Base-by-base conservation (phyloP, 345 rosid genomes). In the Firmiana major region DNA sequence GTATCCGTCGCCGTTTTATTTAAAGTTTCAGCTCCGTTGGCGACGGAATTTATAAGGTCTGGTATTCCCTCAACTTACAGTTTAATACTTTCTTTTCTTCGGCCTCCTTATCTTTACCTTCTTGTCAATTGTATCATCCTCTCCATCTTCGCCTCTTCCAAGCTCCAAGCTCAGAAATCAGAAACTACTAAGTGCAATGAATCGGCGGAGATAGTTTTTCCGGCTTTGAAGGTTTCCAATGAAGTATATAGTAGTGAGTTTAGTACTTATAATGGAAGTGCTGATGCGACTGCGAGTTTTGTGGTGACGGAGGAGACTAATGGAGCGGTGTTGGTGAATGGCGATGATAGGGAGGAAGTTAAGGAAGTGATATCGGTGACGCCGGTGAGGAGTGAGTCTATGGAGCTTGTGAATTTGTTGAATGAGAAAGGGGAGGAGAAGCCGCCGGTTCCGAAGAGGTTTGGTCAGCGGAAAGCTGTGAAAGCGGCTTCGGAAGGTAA, bases 61-160 rank as follows among this genome's bases (percentile, higher is more conserved):
- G 89, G 78, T 2, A 75, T 82, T 15, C 97, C 93, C 38, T 24
- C 78, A 7, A 13, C 86, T 6, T 89, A 91, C 67, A 82, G 78
- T 79, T 68, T 79, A 73, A n/a, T n/a, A n/a, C n/a, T n/a, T n/a
- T n/a, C n/a, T n/a, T n/a, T n/a, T n/a, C n/a, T n/a, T n/a, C n/a
- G n/a, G 15, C 99, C 97, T 1, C 97, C 94, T 15, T 96, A 84
- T 82, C 89, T 96, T 69, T 96, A 93, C 85, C 67, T 96, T 55
- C 75, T 93, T 74, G 67, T 92, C 83, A 93, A 96, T 83, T 83
- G 78, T 68, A 96, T 96, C 80, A 92, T 96, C 87, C 81, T 96
- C 83, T 85, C 90, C 67, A 92, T 96, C 67, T 81, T 88, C 45
- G 97, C 97, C 46, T 90, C 98, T 34, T 89, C 98, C 69, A 93